phyloP scores from a whole-genome alignment of 805 yeast genomes.

The Kodamaea sagamina region DNA sequence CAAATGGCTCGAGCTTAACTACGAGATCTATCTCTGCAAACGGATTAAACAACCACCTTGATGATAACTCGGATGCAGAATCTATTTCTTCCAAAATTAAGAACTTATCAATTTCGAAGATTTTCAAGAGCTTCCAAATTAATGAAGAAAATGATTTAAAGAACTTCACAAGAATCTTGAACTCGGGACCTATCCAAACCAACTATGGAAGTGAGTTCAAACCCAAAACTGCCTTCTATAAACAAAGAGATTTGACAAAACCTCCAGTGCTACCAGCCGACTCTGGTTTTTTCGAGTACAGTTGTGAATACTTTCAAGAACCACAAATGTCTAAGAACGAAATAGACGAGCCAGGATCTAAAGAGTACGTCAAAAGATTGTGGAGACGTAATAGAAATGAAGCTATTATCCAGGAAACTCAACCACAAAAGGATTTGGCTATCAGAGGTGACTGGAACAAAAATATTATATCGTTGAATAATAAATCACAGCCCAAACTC shows the following conservation, averaged over 20 bases:
- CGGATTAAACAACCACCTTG: constrained; percentile 16
- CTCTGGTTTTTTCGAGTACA: constrained; percentile 70
- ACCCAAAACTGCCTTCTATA: constrained; percentile 62
- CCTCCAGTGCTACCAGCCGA: constrained; percentile 53
- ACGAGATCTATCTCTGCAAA: constrained; percentile 33
- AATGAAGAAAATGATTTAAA: constrained; percentile 44
- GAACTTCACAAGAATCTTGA: constrained; percentile 37
- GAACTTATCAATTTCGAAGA: constrained; percentile 34
- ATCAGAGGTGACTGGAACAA: constrained; percentile 84
- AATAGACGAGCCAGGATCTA: constrained; percentile 88
- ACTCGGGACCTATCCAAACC: constrained; percentile 37
- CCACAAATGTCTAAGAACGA: constrained; percentile 90
- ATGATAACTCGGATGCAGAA: constrained; percentile 25
- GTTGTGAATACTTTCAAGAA: constrained; percentile 91
- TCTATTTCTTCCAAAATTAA: constrained; percentile 38
- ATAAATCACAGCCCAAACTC: constrained; percentile 76
- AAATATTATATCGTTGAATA: constrained; percentile 58
- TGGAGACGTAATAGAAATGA: constrained; percentile 95
- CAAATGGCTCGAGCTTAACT: constrained; percentile 29
- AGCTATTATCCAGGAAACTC: constrained; percentile 81
- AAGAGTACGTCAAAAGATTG: constrained; percentile 73
- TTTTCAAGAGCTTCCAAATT: constrained; percentile 41
- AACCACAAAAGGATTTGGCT: constrained; percentile 82
- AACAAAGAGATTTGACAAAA: constrained; percentile 33
- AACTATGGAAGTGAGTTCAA: constrained; percentile 46